Evolutionary conservation across 2,329 filamentous ascomycete species (phyloP), one percentile per base, ranked within the genome.

Genomic region (Bipolaris gigantea): DNA sequence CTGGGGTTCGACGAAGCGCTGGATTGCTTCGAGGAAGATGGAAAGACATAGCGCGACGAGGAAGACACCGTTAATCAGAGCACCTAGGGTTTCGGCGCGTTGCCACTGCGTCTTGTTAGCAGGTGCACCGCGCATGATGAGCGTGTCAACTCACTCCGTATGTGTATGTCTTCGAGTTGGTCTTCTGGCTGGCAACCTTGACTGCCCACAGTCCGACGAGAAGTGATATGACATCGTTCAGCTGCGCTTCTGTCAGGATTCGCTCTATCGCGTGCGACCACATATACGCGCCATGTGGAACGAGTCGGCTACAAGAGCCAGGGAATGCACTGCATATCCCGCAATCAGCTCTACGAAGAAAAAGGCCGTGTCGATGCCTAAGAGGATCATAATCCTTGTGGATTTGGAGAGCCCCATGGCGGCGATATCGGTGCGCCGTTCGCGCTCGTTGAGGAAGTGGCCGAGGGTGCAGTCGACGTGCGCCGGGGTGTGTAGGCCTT

Each of bases 191-290:
- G 23, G 92, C 90, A 46, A 95, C 89, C 59, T 88, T 90, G 50
- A 99, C 94, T 48, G 94, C 94, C 93, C 94, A 99, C 36, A 97
- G 77, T 61, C 94, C 94, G 58, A 99, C 93, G 52, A 88, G 83
- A 13, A 99, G 80, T 1, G 94, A 97, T 57, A 99, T 88, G 65
- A 99, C 94, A 84, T 99, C 94, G 80, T 99, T 99, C 57, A 99
- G 82, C 89, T 92, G 49, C 19, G 49, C 38, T 38, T 32, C 36
- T 50, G 53, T 65, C 53, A 65, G 62, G 53, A 52, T 33, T 33
- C 42, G 35, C 33, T 41, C 38, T n/a, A 47, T 25, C 45, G 36
- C 30, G 23, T 21, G 15, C 21, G n/a, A 36, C 27, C 30, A 41
- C 4, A 30, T 38, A 35, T 38, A 75, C 82, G 65, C 72, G 91